Evolutionary conservation across 2,329 filamentous ascomycete genomes (phyloP), one percentile per base, ranked within the genome.

Genomic region (Aspergillus pseudoviridinutans): DNA sequence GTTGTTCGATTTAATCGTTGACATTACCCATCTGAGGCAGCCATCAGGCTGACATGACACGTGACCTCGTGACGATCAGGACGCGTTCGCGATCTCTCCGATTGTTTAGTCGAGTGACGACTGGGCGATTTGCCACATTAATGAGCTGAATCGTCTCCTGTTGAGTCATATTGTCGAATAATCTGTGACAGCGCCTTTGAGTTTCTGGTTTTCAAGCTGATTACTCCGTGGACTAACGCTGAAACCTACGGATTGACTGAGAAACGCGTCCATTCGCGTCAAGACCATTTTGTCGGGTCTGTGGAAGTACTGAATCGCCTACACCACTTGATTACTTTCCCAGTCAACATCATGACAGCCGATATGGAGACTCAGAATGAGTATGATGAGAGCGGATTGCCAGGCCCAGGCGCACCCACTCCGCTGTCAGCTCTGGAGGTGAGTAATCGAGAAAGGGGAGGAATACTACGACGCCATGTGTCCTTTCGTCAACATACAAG

Each of bases 321-420:
- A 17, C 32, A 38, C 14, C 1, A 12, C 7, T 44, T 44, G n/a
- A 44, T 24, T 22, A 9, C 41, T 12, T 44, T 7, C 22, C 9
- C 41, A 22, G 22, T 3, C 22, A 14, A 47, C 44, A 47, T 2
- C 4, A 75, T 75, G 69, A 65, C 83, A 63, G 76, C 78, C 58
- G 81, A 83, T 51, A 83, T 85, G 62, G 84, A 88, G 61, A 85
- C 86, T 41, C 90, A 95, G 63, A 87, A 88, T 60, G 83, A 83
- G 57, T 84, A 86, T 66, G 92, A 94, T 57, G 91, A 96, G 58
- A 82, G 83, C 66, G 84, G 86, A 60, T 83, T 86, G 69, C 86
- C 88, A 56, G 92, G 90, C 10, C 93, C 93, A 57, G 94, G 94
- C 63, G 94, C 94, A n/a, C 94, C 94, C 2, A 96, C 92, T 56